Evolutionary conservation across 768 basidiomycete genomes (phyloP), one percentile per base, ranked within the genome.

Genomic region (Royoungia palumana): DNA sequence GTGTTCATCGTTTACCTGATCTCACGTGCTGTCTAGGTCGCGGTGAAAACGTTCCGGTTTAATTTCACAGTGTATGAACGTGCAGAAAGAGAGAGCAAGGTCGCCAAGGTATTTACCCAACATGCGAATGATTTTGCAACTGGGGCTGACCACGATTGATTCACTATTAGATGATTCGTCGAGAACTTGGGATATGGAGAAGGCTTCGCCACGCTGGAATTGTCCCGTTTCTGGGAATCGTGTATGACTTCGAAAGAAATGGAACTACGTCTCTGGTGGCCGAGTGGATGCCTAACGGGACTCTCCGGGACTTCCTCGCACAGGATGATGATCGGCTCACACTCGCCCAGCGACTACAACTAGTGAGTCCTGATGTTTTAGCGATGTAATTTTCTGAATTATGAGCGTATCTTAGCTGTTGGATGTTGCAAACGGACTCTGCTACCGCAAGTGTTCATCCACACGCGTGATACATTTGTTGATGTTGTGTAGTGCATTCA

Each of bases 231-330:
- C 53, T 54, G 27, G 64, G 64, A 10, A 47, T 56, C 16, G 51
- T 47, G 3, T 30, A 44, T 10, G 58, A 53, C 22, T 65, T 64
- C 47, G 64, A 62, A 17, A 52, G 52, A 21, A 56, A 21, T 20
- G 54, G 35, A 32, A 44, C 51, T 21, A 41, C 41, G 5, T 61
- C 63, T 16, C 55, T 66, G 47, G 64, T 66, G n/a, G 63, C 57
- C 17, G 57, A 56, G 6, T 66, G 65, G 65, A 50, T 61, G 45
- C 57, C 60, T 1, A 60, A 62, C 40, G 65, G 64, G n/a, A 57
- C 51, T 2, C 45, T 66, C n/a, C 56, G 39, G 4, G 35, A 48
- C 13, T 63, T 63, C 43, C 43, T 63, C 7, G 44, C 30, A 13
- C 42, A 34, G 19, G 19, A 48, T 19, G 38, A 47, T 17, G 14